Evolutionary conservation across 2,329 filamentous ascomycete genomes (phyloP).

Genomic region (Fulvia fulva): DNA sequence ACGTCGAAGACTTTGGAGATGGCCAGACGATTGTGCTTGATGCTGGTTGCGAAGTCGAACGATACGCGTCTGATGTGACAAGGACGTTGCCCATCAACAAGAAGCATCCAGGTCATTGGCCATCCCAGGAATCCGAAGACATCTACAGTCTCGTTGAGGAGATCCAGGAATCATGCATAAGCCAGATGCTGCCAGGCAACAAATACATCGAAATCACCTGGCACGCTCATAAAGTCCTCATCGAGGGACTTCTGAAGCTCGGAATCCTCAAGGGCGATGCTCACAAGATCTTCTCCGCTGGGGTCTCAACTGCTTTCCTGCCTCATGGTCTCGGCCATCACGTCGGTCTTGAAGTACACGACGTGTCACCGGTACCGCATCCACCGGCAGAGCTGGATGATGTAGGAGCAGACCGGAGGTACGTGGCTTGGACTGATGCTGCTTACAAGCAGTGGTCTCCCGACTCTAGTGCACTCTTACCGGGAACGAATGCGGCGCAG

Average conservation of each 20-base stretch:
- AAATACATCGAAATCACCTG: slow-evolving; percentile 75
- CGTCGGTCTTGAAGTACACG: slow-evolving; percentile 50
- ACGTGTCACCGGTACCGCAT: slow-evolving; percentile 35
- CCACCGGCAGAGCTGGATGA: slow-evolving; percentile 3
- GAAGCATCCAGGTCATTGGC: slow-evolving; percentile 54
- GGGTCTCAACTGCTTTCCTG: slow-evolving; percentile 45
- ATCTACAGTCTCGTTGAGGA: slow-evolving; percentile 76
- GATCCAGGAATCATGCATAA: slow-evolving; percentile 79
- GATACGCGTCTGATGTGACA: slow-evolving; percentile 88
- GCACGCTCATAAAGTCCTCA: slow-evolving; percentile 73
- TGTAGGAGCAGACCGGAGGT: neutral
- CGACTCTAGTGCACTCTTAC: slow-evolving; percentile 53
- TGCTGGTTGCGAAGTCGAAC: slow-evolving; percentile 77
- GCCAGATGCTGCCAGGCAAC: slow-evolving; percentile 67
- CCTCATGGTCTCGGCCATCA: slow-evolving; percentile 50
- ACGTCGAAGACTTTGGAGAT: slow-evolving; percentile 66
- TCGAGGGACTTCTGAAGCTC: slow-evolving; percentile 70
- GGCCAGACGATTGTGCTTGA: slow-evolving; percentile 78
- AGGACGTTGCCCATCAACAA: slow-evolving; percentile 72
- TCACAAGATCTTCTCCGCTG: slow-evolving; percentile 40
- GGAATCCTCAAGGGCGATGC: slow-evolving; percentile 66
- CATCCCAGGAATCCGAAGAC: slow-evolving; percentile 60
- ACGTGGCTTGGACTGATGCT: neutral
- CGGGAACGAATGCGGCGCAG: slow-evolving; percentile 53
- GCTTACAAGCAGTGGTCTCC: neutral